Conservation (phyloP, 2,329 filamentous ascomycete genomes). For the Penicillium nordicum region DNA sequence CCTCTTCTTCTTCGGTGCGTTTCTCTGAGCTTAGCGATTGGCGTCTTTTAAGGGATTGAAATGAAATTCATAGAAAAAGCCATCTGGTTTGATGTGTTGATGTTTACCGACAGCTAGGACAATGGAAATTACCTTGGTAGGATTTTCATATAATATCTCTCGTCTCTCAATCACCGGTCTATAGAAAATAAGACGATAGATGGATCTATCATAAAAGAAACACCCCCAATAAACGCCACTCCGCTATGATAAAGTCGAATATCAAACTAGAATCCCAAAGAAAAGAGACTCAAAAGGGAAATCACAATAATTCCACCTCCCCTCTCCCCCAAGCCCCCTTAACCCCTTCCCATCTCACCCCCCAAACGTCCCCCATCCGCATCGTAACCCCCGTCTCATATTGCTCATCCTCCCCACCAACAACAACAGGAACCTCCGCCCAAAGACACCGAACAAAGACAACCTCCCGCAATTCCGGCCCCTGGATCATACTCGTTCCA, state of each 20-base stretch:
- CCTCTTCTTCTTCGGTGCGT: background rate
- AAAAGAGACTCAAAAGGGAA: background rate
- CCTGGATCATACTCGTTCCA: conserved; percentile 87
- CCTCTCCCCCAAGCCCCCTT: conserved; percentile 50
- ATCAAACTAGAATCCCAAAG: background rate
- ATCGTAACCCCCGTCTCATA: conserved; percentile 34
- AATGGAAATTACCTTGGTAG: background rate
- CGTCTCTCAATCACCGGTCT: background rate
- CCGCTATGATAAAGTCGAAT: conserved; percentile 3
- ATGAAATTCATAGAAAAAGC: conserved; percentile 11
- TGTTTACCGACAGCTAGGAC: background rate
- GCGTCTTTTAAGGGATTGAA: conserved; percentile 18
- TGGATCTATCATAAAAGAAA: background rate
- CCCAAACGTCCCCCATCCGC: conserved; percentile 62
- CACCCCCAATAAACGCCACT: background rate
- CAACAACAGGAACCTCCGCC: conserved; percentile 46
- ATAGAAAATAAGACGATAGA: background rate
- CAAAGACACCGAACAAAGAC: conserved; percentile 70
- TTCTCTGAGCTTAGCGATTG: conserved; percentile 25
- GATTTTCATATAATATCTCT: background rate
- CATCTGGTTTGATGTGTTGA: background rate
- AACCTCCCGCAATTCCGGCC: conserved; percentile 74
- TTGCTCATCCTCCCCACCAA: conserved; percentile 32
- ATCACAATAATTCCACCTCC: conserved; percentile 44
- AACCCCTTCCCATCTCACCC: conserved; percentile 74